Percentiles rank a stretch among this genome's conserved stretches.
These are phyloP conservation scores for Mediolabrus comicus DNA, from an alignment of 108 stramenopile genomes.

Conservation along the genomic window DNA sequence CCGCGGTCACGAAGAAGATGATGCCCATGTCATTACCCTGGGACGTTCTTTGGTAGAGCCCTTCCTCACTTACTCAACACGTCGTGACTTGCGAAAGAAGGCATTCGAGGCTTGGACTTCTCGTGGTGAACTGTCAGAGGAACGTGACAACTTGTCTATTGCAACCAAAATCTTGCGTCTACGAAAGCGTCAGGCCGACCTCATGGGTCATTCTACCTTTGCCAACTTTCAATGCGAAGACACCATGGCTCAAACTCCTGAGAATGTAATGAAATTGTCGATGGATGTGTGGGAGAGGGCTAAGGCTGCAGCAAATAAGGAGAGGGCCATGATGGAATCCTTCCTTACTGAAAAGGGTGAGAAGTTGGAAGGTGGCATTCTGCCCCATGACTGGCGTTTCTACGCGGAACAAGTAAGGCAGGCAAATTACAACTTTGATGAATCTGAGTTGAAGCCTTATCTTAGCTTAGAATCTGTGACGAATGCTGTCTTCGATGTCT, in stretches of 20 bases:
- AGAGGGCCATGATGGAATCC: constrained; percentile 64
- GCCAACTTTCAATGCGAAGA: constrained; percentile 72
- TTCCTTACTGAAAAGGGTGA: constrained; percentile 52
- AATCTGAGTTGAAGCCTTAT: constrained; percentile 71
- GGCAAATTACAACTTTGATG: constrained; percentile 75
- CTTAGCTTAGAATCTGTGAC: constrained; percentile 62
- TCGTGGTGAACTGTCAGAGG: constrained; percentile 58
- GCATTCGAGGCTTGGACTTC: constrained; percentile 64
- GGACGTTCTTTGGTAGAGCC: constrained; percentile 74
- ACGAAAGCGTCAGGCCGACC: constrained; percentile 55
- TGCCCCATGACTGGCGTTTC: constrained; percentile 83
- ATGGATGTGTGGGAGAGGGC: constrained; percentile 74
- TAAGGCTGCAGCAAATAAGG: constrained; percentile 67
- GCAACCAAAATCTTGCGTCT: constrained; percentile 61
- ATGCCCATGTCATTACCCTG: constrained; percentile 70
- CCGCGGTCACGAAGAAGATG: constrained; percentile 48
- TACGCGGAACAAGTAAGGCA: constrained; percentile 71
- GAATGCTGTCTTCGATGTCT: constrained; percentile 69
- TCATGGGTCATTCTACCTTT: constrained; percentile 61
- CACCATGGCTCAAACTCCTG: constrained; percentile 77
- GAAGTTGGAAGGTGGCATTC: constrained; percentile 59
- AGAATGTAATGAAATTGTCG: constrained; percentile 60
- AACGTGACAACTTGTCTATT: constrained; percentile 64
- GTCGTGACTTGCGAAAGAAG: constrained; percentile 61
- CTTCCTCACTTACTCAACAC: constrained; percentile 57